Base-by-base conservation (phyloP, 805 yeast species). In the Millerozyma acaciae region DNA sequence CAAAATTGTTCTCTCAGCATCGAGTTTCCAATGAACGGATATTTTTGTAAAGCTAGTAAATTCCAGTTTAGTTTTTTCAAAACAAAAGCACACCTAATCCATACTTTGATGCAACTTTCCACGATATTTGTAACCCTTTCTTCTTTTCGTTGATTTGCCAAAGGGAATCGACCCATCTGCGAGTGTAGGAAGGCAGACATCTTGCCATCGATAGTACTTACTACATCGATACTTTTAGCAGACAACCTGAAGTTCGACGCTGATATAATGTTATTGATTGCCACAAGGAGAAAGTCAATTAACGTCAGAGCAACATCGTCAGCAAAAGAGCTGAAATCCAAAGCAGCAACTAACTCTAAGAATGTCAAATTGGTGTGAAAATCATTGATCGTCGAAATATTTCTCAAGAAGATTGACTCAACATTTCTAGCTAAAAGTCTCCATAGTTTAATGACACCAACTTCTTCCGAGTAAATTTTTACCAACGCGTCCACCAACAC, bases 1-100 rank as follows among this genome's bases (percentile, higher is more conserved):
- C 48, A 37, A 42, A 59, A 65, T 33, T 53, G 51, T 6, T 55
- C 55, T 38, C 71, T 39, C 63, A 62, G 66, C 16, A 48, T 44
- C 0, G 48, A 34, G 35, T 65, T 65, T 3, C 73, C 73, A 30
- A 61, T 44, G 35, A 63, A 66, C 1, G 69, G 65, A 40, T 45
- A 66, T 20, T 51, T 53, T 33, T 64, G 73, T 16, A 62, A 48
- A 18, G 60, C 45, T 27, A 66, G 38, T 27, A 47, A 48, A 30
- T 59, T 60, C 73, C 73, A 66, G 37, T 45, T 61, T 15, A 37
- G 43, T 26, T 34, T 42, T 14, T 37, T 43, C 10, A 43, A 38
- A 5, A 47, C 28, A 25, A 36, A 41, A n/a, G 47, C 37, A 16
- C 34, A 43, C 19, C 37, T 30, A 7, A 59, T 40, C 71, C 71